Conservation (phyloP, 352 stramenopile genomes). For the Phytophthora sp. region DNA sequence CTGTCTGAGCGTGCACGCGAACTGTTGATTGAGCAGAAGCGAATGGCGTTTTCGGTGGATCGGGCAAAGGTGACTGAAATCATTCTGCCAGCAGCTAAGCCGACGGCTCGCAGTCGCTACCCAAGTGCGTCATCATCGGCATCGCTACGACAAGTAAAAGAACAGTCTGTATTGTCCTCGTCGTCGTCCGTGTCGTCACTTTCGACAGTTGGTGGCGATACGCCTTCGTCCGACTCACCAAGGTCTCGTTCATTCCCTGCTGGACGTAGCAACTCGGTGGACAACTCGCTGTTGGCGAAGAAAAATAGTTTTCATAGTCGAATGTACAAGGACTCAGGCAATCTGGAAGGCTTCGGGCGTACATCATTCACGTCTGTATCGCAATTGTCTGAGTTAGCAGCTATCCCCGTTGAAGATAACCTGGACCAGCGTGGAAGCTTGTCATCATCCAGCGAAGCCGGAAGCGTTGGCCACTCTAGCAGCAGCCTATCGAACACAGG, state of each 20-base stretch:
- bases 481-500: slow-evolving; percentile 32
- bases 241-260: slow-evolving; percentile 33
- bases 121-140: slow-evolving; percentile 51
- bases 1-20: slow-evolving; percentile 79
- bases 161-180: slow-evolving; percentile 45
- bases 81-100: slow-evolving; percentile 68
- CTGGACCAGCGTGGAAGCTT: slow-evolving; percentile 47
- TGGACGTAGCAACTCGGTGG: slow-evolving; percentile 53
- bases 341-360: slow-evolving; percentile 61
- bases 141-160: slow-evolving; percentile 40
- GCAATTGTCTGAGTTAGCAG: slow-evolving; percentile 57
- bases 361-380: slow-evolving; percentile 83
- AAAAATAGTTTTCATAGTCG: slow-evolving; percentile 57
- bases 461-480: slow-evolving; percentile 27
- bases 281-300: slow-evolving; percentile 48
- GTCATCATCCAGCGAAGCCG: slow-evolving; percentile 53
- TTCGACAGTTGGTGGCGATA: slow-evolving; percentile 31
- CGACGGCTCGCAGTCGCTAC: slow-evolving; percentile 55
- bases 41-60: slow-evolving; percentile 84
- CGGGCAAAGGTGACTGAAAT: slow-evolving; percentile 87
- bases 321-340: slow-evolving; percentile 48
- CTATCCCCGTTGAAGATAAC: slow-evolving; percentile 28
- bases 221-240: slow-evolving; percentile 33
- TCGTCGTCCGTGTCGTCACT: slow-evolving; percentile 49
- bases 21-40: slow-evolving; percentile 87